Base-by-base conservation (phyloP, 257 asterid species). In the Schizonepeta tenuifolia region DNA sequence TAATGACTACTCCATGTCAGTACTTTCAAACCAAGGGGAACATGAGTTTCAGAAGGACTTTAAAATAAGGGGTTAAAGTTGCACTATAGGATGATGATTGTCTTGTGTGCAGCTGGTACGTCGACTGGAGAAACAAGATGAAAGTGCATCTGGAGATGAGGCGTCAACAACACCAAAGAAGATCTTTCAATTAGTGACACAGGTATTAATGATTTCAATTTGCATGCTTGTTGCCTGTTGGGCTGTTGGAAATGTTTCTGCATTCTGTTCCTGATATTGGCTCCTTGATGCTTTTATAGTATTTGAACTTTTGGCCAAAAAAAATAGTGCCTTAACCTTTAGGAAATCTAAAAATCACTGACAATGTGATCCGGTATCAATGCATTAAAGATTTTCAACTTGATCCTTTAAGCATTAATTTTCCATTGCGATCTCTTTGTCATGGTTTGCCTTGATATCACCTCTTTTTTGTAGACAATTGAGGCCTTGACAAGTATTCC, bases 401-500 rank as follows among this genome's bases (percentile, higher is more conserved):
- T 53, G 66, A 49, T 41, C 60, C 14, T 60, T 65, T 67, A 20
- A 73, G 58, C 51, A 21, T 33, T 65, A 56, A 13, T 46, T 31
- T 44, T 65, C 71, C 36, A n/a, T 24, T 49, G 62, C 6, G 9
- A 54, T 55, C 49, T 35, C 63, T 50, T 65, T 54, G 28, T 71
- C 33, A 58, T 43, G 36, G 75, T 71, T 67, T 60, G 51, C 57
- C 41, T 11, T 75, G 40, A 64, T 46, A 21, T 65, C 40, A 40
- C 43, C 76, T 73, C 56, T 70, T 75, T 80, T 22, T 84, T 88
- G 72, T 84, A 95, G 98, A 95, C 81, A 67, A 86, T 95, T 65
- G 98, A 95, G 80, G 87, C 86, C 46, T 81, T 95, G 77, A 79
- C 96, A 81, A 82, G 83, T 75, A 86, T 95, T 78, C 97, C 97